phyloP scores from a whole-genome alignment of 331 rosid genomes.

The Saraca asoca region DNA sequence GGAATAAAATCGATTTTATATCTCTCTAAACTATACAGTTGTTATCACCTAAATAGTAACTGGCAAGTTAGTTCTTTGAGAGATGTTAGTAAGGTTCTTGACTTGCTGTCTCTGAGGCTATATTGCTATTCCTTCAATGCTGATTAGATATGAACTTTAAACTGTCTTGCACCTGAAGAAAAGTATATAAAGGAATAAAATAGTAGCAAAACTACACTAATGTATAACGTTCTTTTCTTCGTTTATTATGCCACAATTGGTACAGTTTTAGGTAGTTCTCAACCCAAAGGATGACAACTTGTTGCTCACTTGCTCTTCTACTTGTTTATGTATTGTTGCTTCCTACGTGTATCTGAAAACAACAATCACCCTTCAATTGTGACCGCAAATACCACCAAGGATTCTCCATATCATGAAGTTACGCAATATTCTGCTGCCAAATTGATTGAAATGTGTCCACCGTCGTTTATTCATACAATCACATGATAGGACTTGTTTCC shows the following conservation, averaged over 20 bases:
- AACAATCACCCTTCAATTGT: background rate
- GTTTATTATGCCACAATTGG: background rate
- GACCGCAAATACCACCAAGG: background rate
- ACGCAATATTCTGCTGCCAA: conserved; percentile 15
- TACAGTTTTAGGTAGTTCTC: background rate
- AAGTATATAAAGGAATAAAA: too few species aligned
- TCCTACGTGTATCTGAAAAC: background rate
- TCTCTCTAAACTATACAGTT: too few species aligned
- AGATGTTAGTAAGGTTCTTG: background rate
- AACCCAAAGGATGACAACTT: background rate
- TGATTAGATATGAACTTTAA: too few species aligned
- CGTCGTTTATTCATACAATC: background rate
- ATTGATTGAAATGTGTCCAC: background rate
- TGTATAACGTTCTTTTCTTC: too few species aligned
- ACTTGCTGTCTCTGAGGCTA: background rate
- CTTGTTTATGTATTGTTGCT: background rate
- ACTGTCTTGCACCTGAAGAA: too few species aligned
- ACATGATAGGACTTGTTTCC: too few species aligned
- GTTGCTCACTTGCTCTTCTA: background rate
- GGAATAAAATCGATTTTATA: too few species aligned
- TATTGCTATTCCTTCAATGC: too few species aligned
- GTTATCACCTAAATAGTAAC: too few species aligned
- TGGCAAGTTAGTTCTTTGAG: too few species aligned
- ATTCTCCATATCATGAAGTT: background rate
- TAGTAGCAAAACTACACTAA: background rate